These are phyloP conservation scores for Jaapia argillacea DNA, from an alignment of 768 basidiomycete genomes.

Conservation along the genomic window DNA sequence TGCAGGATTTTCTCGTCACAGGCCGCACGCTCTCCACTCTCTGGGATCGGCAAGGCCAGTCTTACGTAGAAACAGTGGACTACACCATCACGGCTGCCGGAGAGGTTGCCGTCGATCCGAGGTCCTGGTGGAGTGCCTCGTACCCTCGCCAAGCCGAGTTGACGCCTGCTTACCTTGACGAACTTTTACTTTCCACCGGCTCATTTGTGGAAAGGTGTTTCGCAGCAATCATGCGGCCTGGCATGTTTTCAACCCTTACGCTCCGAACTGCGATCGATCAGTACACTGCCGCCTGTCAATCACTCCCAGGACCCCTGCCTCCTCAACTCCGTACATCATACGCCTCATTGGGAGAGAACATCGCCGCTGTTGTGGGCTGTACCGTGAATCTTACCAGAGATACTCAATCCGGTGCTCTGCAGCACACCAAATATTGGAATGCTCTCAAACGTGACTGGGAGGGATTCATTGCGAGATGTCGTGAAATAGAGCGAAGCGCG, in stretches of 20 bases:
- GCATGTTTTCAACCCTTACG: conserved; percentile 77
- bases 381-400: conserved; percentile 67
- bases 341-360: conserved; percentile 59
- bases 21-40: conserved; percentile 49
- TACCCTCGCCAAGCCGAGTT: conserved; percentile 68
- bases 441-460: conserved; percentile 91
- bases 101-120: conserved; percentile 18
- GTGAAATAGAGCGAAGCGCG: conserved; percentile 81
- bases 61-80: conserved; percentile 50
- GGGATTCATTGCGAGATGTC: conserved; percentile 84
- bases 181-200: conserved; percentile 59
- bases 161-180: conserved; percentile 84
- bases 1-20: conserved; percentile 67
- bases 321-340: conserved; percentile 54
- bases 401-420: conserved; percentile 68
- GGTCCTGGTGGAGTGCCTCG: conserved; percentile 45
- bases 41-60: conserved; percentile 77
- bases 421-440: conserved; percentile 74
- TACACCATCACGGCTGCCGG: conserved; percentile 23
- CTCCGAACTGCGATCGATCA: conserved; percentile 75
- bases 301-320: conserved; percentile 46
- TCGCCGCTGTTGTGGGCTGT: conserved; percentile 80
- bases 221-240: conserved; percentile 76
- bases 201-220: conserved; percentile 76
- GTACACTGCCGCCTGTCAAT: conserved; percentile 66